phyloP scores from a whole-genome alignment of 1,284 basidiomycete genomes.

The Papiliotrema laurentii region DNA sequence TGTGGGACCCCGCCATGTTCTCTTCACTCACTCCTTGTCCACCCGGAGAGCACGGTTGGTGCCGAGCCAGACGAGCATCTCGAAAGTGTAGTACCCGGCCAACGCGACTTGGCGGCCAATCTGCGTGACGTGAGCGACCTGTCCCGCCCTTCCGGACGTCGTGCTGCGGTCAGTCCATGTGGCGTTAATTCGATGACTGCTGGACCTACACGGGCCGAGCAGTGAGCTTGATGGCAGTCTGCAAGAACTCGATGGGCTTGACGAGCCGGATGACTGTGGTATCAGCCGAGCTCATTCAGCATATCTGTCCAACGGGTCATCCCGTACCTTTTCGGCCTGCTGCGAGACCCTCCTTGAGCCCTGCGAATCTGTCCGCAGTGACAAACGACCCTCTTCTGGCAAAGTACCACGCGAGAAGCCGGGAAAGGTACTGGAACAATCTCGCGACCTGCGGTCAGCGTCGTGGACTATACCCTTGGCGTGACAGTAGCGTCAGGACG shows the following conservation, averaged over 20 bases:
- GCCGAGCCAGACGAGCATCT: conserved; percentile 80
- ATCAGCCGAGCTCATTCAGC: background rate
- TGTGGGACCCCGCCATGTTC: no score
- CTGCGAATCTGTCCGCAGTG: conserved; percentile 67
- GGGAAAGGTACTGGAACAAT: conserved; percentile 84
- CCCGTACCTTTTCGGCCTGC: conserved; percentile 70
- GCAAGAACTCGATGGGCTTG: conserved; percentile 91
- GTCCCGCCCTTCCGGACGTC: conserved; percentile 47
- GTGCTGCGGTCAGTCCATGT: conserved; percentile 14
- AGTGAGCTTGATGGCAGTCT: conserved; percentile 79
- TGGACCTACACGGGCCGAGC: conserved; percentile 48
- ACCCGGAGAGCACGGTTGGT: conserved; percentile 65
- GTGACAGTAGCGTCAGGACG: no score
- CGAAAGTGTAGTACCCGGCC: conserved; percentile 81
- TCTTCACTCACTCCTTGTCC: conserved; percentile 41
- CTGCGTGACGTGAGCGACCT: conserved; percentile 70
- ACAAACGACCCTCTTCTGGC: conserved; percentile 60
- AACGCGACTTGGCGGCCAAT: conserved; percentile 84
- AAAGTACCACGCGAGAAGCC: conserved; percentile 83
- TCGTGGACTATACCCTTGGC: background rate
- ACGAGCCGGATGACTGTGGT: conserved; percentile 79
- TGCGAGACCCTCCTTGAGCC: conserved; percentile 72
- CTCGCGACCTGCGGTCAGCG: conserved; percentile 65
- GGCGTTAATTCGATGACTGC: background rate
- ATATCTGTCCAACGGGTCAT: background rate